phyloP scores from a whole-genome alignment of 179 eudicot species.

The Corrigiola litoralis region DNA sequence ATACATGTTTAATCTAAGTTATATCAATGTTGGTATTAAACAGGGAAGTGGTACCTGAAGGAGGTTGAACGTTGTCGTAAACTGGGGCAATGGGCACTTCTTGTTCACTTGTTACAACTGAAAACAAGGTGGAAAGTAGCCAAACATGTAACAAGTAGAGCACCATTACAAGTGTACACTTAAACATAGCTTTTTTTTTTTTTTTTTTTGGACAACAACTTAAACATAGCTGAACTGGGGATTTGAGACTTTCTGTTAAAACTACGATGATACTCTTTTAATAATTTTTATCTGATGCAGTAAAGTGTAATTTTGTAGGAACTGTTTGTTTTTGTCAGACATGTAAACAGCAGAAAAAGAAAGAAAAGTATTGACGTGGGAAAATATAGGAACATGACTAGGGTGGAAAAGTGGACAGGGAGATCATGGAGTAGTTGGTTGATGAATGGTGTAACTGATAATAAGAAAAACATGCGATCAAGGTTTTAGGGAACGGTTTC shows the following conservation, averaged over 20 bases:
- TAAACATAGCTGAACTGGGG: too few species aligned
- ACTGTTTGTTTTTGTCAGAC: slow-evolving; percentile 3
- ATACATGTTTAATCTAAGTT: too few species aligned
- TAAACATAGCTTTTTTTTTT: too few species aligned
- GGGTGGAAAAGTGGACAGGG: background rate
- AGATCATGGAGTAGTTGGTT: too few species aligned
- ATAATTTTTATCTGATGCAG: too few species aligned
- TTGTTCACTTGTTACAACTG: slow-evolving; percentile 10
- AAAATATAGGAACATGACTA: too few species aligned
- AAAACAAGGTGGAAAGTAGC: slow-evolving; percentile 18
- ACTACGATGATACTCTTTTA: background rate
- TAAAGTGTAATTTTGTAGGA: slow-evolving; percentile 15
- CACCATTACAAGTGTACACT: slow-evolving; percentile 3
- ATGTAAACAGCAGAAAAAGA: too few species aligned
- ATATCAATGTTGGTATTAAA: background rate
- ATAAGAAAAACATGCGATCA: too few species aligned
- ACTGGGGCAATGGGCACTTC: slow-evolving; percentile 20
- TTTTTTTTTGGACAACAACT: too few species aligned
- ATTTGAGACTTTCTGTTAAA: slow-evolving; percentile 16
- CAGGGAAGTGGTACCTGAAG: slow-evolving; percentile 24
- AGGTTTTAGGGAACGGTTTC: too few species aligned
- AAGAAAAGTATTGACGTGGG: slow-evolving; percentile 13
- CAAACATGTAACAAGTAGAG: slow-evolving; percentile 12
- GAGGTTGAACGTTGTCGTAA: slow-evolving; percentile 23
- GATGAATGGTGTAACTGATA: too few species aligned